Evolutionary conservation across 139 green algal genomes (phyloP).

Genomic region (Auxenochlorella protothecoides): DNA sequence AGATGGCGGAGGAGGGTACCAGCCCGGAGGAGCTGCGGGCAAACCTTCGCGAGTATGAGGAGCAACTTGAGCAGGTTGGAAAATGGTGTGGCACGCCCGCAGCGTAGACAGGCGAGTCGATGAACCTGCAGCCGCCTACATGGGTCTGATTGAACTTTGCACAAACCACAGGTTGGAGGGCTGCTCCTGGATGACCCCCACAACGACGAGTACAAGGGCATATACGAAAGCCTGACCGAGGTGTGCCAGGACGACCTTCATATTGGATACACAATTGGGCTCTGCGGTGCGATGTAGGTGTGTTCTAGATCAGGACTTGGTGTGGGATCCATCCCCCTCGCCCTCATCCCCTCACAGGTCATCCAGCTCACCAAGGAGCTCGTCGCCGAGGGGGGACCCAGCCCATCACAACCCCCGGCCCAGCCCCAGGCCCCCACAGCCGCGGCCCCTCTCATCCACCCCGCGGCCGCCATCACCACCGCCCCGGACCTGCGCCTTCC

Average conservation of each 20-base stretch:
- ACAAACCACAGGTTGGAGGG: slow-evolving; percentile 46
- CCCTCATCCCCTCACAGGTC: slow-evolving; percentile 30
- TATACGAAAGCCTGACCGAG: slow-evolving; percentile 58
- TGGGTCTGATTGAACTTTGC: too few relatives aligned
- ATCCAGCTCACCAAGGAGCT: slow-evolving; percentile 67
- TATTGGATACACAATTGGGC: too few relatives aligned
- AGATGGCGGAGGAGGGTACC: background rate
- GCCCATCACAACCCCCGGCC: background rate
- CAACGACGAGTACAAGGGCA: slow-evolving; percentile 59
- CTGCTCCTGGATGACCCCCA: slow-evolving; percentile 55
- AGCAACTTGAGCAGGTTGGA: background rate
- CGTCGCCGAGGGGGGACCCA: slow-evolving; percentile 32
- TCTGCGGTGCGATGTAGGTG: background rate
- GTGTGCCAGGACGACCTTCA: slow-evolving; percentile 10
- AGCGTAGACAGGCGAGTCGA: too few relatives aligned
- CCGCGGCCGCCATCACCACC: slow-evolving; percentile 11
- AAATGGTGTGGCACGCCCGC: background rate
- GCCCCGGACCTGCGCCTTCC: slow-evolving; percentile 26
- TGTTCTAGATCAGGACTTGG: background rate
- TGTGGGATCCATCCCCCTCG: background rate
- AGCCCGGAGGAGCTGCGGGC: background rate
- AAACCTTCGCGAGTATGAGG: background rate
- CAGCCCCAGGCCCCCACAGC: background rate
- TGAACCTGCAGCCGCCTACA: too few relatives aligned
- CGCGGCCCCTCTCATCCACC: background rate